Evolutionary conservation across 2,329 filamentous ascomycete genomes (phyloP), one percentile per base, ranked within the genome.

Genomic region (Geosmithia flava): DNA sequence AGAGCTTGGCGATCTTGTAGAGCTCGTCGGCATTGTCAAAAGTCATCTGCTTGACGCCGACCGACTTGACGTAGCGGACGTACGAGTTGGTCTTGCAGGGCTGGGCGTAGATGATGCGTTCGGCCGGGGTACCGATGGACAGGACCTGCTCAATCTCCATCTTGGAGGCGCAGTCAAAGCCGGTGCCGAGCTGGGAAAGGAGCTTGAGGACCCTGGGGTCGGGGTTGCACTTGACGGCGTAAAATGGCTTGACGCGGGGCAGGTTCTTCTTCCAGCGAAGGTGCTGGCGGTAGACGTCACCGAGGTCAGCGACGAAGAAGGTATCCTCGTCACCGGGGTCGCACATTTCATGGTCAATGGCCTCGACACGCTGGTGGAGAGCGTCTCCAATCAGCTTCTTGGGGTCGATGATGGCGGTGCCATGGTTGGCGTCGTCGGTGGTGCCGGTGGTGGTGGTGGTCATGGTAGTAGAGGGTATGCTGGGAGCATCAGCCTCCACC

Each of bases 21-120:
- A 98, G 79, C 75, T 98, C 93, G 65, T 98, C 93, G 63, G 85
- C 81, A 59, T 98, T 98, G 77, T 98, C 93, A 63, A 98, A 97
- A 2, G 93, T 98, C 91, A 98, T 97, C 75, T 95, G 87, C 71
- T 86, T 91, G 63, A 98, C 93, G 56, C 85, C 85, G 55, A 83
- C 75, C 62, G 81, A 78, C 60, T 85, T 81, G 54, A 94, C 93
- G 61, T 90, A 95, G 62, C 90, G 88, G 53, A 98, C 77, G 67
- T 96, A 97, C 45, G 91, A 96, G 72, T 93, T 95, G 60, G 93
- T 98, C 81, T 98, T 98, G 85, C 93, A 97, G 49, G 93, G 93
- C 71, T 98, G 93, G 46, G 93, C 93, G 63, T 97, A 98, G 70
- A 98, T 96, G 74, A 98, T 94, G 65, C 91, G 89, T 55, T 82